Evolutionary conservation across 441 rosid genomes (phyloP).

Genomic region (Hypseocharis bilobata): DNA sequence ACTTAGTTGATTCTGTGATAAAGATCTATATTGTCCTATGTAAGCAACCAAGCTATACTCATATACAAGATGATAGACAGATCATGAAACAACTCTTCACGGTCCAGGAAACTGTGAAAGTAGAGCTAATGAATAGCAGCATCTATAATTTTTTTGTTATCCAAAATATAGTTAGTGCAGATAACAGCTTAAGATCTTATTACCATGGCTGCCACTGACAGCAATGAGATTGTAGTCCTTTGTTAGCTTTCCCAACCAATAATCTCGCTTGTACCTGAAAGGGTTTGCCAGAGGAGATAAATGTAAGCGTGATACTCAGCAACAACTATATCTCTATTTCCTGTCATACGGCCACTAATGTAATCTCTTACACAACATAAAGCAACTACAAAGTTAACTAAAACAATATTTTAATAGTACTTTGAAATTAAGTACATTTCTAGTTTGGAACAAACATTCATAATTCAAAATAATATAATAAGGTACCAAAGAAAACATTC

Average conservation of each 20-base stretch:
- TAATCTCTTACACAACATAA: not conserved
- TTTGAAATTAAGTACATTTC: too few relatives aligned
- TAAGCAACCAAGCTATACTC: not conserved
- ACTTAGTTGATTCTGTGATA: too few relatives aligned
- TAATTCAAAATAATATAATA: too few relatives aligned
- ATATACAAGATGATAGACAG: too few relatives aligned
- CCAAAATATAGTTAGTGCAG: not conserved
- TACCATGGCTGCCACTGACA: conserved; percentile 28
- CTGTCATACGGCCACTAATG: not conserved
- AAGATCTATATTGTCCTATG: not conserved
- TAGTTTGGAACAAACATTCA: too few relatives aligned
- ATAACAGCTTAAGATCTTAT: not conserved
- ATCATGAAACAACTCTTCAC: not conserved
- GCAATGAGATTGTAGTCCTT: conserved; percentile 28
- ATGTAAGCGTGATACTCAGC: too few relatives aligned
- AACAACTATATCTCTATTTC: not conserved
- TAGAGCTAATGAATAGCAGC: not conserved
- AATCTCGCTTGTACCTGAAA: conserved; percentile 24
- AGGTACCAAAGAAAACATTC: not conserved
- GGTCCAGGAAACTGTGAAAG: not conserved
- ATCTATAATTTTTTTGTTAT: too few relatives aligned
- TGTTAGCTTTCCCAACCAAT: conserved; percentile 28
- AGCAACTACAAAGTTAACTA: not conserved
- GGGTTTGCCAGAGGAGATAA: not conserved
- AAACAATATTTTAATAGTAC: too few relatives aligned